A percentile compares a stretch with the other conserved stretches of the same genome.
These are phyloP conservation scores for Amanita rubescens DNA, from an alignment of 768 basidiomycete species.

Conservation along the genomic window DNA sequence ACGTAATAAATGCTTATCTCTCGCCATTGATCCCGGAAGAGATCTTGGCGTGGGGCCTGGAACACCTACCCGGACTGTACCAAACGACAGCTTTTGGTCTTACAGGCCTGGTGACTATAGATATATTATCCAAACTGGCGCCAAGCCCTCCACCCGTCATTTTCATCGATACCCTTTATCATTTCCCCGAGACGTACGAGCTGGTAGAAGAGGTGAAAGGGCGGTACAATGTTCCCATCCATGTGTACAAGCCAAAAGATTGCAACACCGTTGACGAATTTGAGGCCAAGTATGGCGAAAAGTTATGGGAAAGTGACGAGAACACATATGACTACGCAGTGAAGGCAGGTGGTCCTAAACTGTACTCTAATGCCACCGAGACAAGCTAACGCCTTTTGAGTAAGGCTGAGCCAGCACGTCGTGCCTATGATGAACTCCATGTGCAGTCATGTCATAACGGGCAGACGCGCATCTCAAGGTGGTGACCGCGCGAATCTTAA, in stretches of 20 bases:
- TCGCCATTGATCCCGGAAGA: constrained; percentile 67
- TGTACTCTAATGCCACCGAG: neutral
- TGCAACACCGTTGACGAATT: constrained; percentile 67
- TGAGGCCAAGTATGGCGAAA: constrained; percentile 69
- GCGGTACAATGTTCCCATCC: constrained; percentile 65
- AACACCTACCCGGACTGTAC: constrained; percentile 69
- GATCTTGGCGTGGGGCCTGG: constrained; percentile 80
- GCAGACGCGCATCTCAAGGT: constrained; percentile 89
- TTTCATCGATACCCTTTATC: constrained; percentile 95
- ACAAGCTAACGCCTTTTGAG: too few relatives aligned
- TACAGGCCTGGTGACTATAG: constrained; percentile 87
- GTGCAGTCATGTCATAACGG: constrained; percentile 92
- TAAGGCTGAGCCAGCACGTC: neutral
- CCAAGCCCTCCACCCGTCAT: constrained; percentile 70
- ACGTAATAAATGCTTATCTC: constrained; percentile 68
- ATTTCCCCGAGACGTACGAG: constrained; percentile 89
- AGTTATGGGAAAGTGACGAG: constrained; percentile 86
- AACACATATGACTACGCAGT: constrained; percentile 84
- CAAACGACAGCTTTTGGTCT: constrained; percentile 98
- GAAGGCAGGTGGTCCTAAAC: constrained; percentile 50
- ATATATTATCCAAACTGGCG: constrained; percentile 88
- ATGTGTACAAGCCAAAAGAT: constrained; percentile 72
- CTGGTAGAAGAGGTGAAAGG: constrained; percentile 77
- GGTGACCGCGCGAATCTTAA: constrained; percentile 76
- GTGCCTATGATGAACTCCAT: constrained; percentile 56